Conservation (phyloP, 371 early-diverging fungal genomes). For the Mycotypha africana region DNA sequence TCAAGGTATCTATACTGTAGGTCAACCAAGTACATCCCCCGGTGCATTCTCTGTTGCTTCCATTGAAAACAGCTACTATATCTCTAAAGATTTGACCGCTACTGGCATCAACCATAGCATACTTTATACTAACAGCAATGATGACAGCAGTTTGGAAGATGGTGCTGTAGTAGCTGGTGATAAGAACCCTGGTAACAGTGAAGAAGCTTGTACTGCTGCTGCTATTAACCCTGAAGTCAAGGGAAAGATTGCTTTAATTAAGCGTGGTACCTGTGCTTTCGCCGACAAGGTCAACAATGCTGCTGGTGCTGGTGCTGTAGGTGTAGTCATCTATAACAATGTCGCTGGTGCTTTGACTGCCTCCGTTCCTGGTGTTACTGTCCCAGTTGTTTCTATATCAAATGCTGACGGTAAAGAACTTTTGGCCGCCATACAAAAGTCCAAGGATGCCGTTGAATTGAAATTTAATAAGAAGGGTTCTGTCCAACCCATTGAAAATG, state of each 20-base stretch:
- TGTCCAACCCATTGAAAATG: constrained; percentile 15
- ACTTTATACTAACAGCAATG: constrained; percentile 4
- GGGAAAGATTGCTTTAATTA: constrained; percentile 44
- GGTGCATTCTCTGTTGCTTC: constrained; percentile 59
- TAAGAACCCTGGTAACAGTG: constrained; percentile 7
- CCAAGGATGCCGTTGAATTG: constrained; percentile 1
- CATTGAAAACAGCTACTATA: constrained; percentile 36
- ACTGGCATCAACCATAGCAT: constrained; percentile 11
- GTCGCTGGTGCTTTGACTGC: constrained; percentile 15
- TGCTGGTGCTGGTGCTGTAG: constrained; percentile 43
- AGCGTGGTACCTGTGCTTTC: constrained; percentile 54
- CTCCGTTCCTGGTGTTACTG: constrained; percentile 6
- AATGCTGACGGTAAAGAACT: constrained; percentile 19
- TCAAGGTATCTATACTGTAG: constrained; percentile 41
- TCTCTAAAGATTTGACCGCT: constrained; percentile 10
- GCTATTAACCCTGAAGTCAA: constrained; percentile 16
- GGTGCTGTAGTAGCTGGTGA: constrained; percentile 8
- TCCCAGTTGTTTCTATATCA: constrained; percentile 35
- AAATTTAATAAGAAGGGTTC: constrained; percentile 9
- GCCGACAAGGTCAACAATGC: constrained; percentile 40
- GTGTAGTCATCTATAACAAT: constrained; percentile 44
- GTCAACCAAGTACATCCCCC: constrained; percentile 45
- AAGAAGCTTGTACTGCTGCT: constrained; percentile 17
- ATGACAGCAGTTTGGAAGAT: not conserved
- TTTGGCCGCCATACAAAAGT: constrained; percentile 12